These are phyloP conservation scores for Pyronema domesticum DNA, from an alignment of 495 filamentous ascomycete genomes.

Conservation along the genomic window DNA sequence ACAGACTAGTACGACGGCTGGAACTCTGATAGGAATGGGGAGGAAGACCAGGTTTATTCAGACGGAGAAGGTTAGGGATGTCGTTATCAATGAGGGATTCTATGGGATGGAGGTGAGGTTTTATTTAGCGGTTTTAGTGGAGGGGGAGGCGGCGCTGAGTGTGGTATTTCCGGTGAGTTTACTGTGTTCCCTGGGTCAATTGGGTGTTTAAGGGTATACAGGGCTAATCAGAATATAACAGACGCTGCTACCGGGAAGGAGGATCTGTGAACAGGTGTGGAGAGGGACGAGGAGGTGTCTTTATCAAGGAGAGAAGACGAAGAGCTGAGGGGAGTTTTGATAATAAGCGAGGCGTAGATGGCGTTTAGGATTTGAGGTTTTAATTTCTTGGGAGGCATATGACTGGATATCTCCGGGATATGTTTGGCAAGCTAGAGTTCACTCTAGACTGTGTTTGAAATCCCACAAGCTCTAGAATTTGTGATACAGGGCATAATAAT, in stretches of 20 bases:
- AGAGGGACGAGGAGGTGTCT: slow-evolving; percentile 15
- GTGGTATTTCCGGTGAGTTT: slow-evolving; percentile 82
- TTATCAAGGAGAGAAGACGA: neutral
- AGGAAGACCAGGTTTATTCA: slow-evolving; percentile 79
- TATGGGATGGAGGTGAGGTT: slow-evolving; percentile 79
- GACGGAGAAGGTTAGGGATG: slow-evolving; percentile 74
- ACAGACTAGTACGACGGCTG: slow-evolving; percentile 50
- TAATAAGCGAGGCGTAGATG: no score
- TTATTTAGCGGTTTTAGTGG: slow-evolving; percentile 77
- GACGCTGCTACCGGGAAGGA: slow-evolving; percentile 17
- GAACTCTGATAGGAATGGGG: slow-evolving; percentile 16
- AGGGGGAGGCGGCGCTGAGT: slow-evolving; percentile 71
- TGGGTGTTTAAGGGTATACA: slow-evolving; percentile 35
- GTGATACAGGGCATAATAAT: no score
- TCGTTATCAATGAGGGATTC: slow-evolving; percentile 91
- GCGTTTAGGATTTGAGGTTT: no score
- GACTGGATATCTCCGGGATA: no score
- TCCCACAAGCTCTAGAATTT: no score
- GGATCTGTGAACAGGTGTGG: slow-evolving; percentile 16
- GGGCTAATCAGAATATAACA: neutral
- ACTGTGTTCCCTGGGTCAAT: slow-evolving; percentile 77
- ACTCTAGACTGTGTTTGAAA: no score
- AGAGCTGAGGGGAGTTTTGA: no score
- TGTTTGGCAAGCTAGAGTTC: no score
- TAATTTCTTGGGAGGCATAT: no score